These are phyloP conservation scores for Candida cerambycidarum DNA, from an alignment of 805 yeast species.

Conservation along the genomic window DNA sequence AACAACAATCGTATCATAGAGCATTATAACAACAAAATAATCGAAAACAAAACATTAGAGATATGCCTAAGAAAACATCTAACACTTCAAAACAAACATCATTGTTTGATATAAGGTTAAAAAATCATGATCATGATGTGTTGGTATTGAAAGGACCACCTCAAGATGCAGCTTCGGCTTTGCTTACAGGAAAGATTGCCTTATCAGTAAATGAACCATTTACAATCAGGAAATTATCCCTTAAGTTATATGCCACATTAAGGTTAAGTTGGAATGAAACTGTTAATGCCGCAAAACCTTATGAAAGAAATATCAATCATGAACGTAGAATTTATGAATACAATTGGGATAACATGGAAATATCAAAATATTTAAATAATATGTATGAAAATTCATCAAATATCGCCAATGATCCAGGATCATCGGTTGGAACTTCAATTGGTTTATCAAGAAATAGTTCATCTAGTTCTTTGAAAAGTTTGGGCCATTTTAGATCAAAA, in stretches of 20 bases:
- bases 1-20: too few relatives aligned
- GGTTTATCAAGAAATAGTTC: conserved; percentile 42
- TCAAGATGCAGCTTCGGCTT: conserved; percentile 72
- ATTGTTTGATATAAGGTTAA: conserved; percentile 53
- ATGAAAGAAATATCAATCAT: conserved; percentile 48
- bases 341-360: conserved; percentile 69
- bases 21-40: too few relatives aligned
- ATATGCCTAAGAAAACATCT: conserved; percentile 14
- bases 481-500: conserved; percentile 35
- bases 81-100: conserved; percentile 27
- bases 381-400: conserved; percentile 25
- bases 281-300: conserved; percentile 43
- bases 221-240: conserved; percentile 58
- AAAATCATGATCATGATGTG: conserved; percentile 73
- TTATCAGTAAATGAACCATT: conserved; percentile 75
- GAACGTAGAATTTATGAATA: conserved; percentile 72
- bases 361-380: conserved; percentile 41
- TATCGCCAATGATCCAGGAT: conserved; percentile 16
- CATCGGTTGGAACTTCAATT: conserved; percentile 15
- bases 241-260: conserved; percentile 67
- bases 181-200: conserved; percentile 75
- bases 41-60: neutral
- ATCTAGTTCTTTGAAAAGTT: conserved; percentile 40
- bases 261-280: conserved; percentile 65
- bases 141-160: conserved; percentile 77